These are phyloP conservation scores for Xylariales sp. DNA, from an alignment of 2,329 filamentous ascomycete genomes.

Conservation along the genomic window DNA sequence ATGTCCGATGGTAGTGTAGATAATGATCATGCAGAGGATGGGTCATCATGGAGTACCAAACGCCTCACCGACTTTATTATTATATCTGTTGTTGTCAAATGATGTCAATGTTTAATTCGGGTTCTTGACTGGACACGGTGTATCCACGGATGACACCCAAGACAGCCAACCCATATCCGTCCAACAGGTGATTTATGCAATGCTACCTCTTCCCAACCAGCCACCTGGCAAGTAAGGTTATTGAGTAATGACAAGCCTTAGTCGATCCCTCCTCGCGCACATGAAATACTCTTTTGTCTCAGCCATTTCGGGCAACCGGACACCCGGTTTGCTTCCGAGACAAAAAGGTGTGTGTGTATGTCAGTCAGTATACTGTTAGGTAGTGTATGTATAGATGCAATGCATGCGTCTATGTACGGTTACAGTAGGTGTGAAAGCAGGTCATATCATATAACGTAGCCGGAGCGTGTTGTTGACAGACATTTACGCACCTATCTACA, in stretches of 20 bases:
- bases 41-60: slow-evolving; percentile 4
- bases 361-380: no score
- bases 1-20: not conserved
- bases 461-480: slow-evolving; percentile 1
- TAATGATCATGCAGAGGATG: not conserved
- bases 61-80: slow-evolving; percentile 20
- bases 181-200: slow-evolving; percentile 14
- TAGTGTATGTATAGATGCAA: no score
- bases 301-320: slow-evolving; percentile 2
- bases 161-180: not conserved
- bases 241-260: slow-evolving; percentile 3
- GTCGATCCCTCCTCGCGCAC: not conserved
- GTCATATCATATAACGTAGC: not conserved
- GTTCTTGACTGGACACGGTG: slow-evolving; percentile 6
- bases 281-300: slow-evolving; percentile 15
- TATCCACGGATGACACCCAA: slow-evolving; percentile 20
- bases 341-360: no score
- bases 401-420: no score
- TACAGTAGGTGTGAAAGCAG: no score
- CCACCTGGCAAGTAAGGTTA: not conserved
- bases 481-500: no score
- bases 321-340: not conserved
- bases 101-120: not conserved
- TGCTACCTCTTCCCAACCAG: slow-evolving; percentile 2
- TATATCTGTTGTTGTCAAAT: not conserved